Conservation (phyloP, 2,329 filamentous ascomycete species). For the Microdochium paspali region DNA sequence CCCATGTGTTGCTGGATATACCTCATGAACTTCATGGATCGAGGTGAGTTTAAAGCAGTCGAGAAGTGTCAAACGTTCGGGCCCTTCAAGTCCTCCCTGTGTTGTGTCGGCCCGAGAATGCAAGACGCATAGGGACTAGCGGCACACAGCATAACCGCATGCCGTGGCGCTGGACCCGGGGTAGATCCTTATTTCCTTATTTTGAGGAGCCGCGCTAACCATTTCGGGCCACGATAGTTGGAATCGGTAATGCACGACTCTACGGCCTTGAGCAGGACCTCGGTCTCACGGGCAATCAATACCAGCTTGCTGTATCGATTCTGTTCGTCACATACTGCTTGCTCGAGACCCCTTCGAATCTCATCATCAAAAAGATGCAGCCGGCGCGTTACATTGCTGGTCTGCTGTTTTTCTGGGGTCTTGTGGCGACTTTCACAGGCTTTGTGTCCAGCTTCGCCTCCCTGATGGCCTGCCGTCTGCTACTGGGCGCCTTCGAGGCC, state of each 20-base stretch:
- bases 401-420: constrained; percentile 7
- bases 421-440: constrained; percentile 6
- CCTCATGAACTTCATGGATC: constrained; percentile 42
- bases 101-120: too few relatives aligned
- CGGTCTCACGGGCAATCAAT: constrained; percentile 43
- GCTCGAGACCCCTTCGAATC: not conserved
- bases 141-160: not conserved
- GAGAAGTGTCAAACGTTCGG: too few relatives aligned
- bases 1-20: constrained; percentile 46
- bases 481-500: constrained; percentile 12
- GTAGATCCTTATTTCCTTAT: not conserved
- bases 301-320: constrained; percentile 41
- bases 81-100: too few relatives aligned
- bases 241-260: constrained; percentile 54
- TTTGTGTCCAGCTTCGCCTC: constrained; percentile 6
- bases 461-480: constrained; percentile 7
- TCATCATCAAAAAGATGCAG: not conserved
- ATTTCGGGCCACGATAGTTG: constrained; percentile 20
- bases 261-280: constrained; percentile 53
- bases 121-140: not conserved
- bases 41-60: constrained; percentile 14
- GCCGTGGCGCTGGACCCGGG: not conserved
- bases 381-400: not conserved
- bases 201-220: not conserved
- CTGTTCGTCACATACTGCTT: not conserved